Evolutionary conservation across 345 rosid genomes (phyloP), one percentile per base, ranked within the genome.

Genomic region (Sonneratia caseolaris): DNA sequence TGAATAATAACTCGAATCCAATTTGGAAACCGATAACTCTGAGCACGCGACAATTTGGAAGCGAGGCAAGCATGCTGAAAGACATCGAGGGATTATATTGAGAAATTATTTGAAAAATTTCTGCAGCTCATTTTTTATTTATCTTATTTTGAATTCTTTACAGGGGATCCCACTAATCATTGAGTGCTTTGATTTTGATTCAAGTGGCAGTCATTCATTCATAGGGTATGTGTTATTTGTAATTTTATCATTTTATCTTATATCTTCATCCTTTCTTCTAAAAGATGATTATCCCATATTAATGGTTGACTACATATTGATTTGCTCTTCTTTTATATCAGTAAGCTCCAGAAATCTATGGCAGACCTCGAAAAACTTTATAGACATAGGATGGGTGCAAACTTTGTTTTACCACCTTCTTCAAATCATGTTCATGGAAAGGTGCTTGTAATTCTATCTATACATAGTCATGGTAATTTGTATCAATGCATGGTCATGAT

Each of bases 171-270:
- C 97, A 19, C 82, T 93, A 78, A 76, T 88, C 57, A 86, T 93
- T 12, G 97, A 93, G 73, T 89, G 96, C 81, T 87, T 91, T 53
- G 92, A 93, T 83, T 93, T 91, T 81, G 87, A 91, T 70, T 84
- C 81, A 77, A 83, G 27, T 71, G 96, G 98, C 66, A 87, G 79
- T 68, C 98, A 89, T 57, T 74, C 69, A 15, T 82, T 93, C 49
- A 82, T 91, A 37, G 96, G 97, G 97, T 93, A 89, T 71, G 51
- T 32, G 5, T 45, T 43, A 13, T 15, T 69, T 38, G 11, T 27
- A 27, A 47, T 13, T 47, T n/a, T 13, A 10, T 9, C 13, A 47
- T 9, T 9, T 27, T 27, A 35, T 62, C 37, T 24, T n/a, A 2
- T 5, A 57, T 57, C 35, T 9, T 62, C 37, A 62, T 35, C 66